Base-by-base conservation (phyloP, 1,139 yeast species). In the Debaryomyces fabryi region DNA sequence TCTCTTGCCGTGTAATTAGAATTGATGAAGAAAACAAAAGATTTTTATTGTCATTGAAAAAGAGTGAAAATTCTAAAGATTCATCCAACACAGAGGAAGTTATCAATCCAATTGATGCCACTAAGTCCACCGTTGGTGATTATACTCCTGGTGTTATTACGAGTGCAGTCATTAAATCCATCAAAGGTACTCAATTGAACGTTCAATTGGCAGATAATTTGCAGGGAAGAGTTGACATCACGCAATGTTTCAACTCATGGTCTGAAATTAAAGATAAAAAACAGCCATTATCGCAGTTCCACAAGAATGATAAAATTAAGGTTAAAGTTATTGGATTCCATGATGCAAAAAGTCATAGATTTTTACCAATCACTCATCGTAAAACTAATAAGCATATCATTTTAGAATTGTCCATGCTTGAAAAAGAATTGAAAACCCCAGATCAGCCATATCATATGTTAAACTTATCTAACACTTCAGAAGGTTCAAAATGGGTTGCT, bases 311-410 rank as follows among this genome's bases (percentile, higher is more conserved):
- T 34, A 65, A 70, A 4, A 52, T 91, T 29, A 72, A 78, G 36
- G 96, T 84, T 30, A 83, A 80, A 60, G 79, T 91, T 13, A 78
- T 90, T 55, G 97, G 97, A 5, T 82, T 68, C 63, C 95, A 86
- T 63, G 95, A 90, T 65, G 77, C 85, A 12, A 81, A 84, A 52
- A 84, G 79, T 53, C 90, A 86, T 59, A 80, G 77, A 49, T 88
- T 85, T 66, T 68, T 86, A 55, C 88, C 96, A 36, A 74, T 86
- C 18, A 78, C 91, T 13, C 88, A 84, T 59, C 78, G 80, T 48
- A 70, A 65, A 50, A 70, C 75, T 34, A 77, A 83, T 33, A 81
- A 81, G 51, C 76, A 79, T 50, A 69, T 81, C 21, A 78, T 86
- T 16, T 69, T 88, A 46, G 97, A 89, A 68, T 76, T 90, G 52